Percentiles rank a stretch among this genome's conserved stretches.
Conservation (phyloP, 1,284 basidiomycete species). For the Ustilago hordei region DNA sequence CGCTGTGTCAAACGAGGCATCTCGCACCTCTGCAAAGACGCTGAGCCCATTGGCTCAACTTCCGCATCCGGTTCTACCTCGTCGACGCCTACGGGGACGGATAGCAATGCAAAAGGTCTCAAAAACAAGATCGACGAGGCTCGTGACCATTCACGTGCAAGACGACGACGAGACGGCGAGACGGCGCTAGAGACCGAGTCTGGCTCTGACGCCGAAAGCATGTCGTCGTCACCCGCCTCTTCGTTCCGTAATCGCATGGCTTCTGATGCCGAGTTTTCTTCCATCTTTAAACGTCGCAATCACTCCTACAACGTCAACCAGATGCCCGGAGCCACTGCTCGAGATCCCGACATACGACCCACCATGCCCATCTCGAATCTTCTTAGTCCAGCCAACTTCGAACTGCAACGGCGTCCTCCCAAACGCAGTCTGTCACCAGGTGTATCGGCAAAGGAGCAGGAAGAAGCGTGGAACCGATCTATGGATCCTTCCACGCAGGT, state of each 20-base stretch:
- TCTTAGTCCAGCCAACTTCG: conserved; percentile 15
- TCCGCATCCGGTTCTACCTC: conserved; percentile 9
- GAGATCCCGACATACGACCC: conserved; percentile 35
- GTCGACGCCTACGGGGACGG: neutral
- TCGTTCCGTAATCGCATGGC: conserved; percentile 15
- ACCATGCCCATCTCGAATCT: conserved; percentile 43
- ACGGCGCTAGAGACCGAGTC: conserved; percentile 20
- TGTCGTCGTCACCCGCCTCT: conserved; percentile 25
- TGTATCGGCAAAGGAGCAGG: conserved; percentile 26
- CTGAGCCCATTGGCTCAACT: conserved; percentile 31
- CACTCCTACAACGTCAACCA: conserved; percentile 18
- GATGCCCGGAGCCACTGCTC: conserved; percentile 32
- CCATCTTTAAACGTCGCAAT: neutral
- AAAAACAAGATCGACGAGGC: conserved; percentile 25
- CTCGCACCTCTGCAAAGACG: conserved; percentile 47
- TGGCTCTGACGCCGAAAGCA: conserved; percentile 26
- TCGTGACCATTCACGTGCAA: conserved; percentile 17
- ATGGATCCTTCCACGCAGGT: conserved; percentile 37
- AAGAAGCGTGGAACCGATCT: conserved; percentile 38
- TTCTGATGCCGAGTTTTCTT: conserved; percentile 5
- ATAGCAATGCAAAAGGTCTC: conserved; percentile 9
- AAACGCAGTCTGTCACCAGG: conserved; percentile 11
- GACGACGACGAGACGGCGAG: conserved; percentile 11
- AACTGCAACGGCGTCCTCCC: conserved; percentile 15
- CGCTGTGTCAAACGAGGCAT: conserved; percentile 53